Evolutionary conservation across 495 filamentous ascomycete species (phyloP).

Genomic region (Penicillium bialowiezense): DNA sequence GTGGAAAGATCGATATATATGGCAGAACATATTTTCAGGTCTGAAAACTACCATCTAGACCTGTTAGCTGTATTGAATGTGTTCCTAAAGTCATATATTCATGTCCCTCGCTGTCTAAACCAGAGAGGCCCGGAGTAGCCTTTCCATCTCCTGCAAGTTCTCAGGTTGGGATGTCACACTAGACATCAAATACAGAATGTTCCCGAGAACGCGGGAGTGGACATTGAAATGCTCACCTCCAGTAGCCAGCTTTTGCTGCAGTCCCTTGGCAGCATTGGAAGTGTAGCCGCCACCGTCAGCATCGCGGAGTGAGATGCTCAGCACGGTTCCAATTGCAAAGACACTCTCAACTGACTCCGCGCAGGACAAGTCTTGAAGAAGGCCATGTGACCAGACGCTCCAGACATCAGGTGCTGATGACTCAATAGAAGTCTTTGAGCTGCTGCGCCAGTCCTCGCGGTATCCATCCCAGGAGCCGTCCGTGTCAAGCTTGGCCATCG

Average conservation of each 20-base stretch:
- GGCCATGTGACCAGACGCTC: conserved; percentile 64
- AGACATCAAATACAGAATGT: conserved; percentile 76
- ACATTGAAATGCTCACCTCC: conserved; percentile 51
- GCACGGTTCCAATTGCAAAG: conserved; percentile 68
- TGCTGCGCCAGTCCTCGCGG: conserved; percentile 40
- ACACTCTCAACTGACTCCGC: conserved; percentile 55
- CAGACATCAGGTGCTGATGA: conserved; percentile 41
- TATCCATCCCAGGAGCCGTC: conserved; percentile 48
- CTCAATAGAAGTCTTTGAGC: neutral
- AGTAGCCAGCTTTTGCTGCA: conserved; percentile 53
- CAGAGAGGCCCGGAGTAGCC: conserved; percentile 23
- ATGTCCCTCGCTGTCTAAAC: neutral
- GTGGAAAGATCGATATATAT: no score
- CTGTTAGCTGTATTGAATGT: no score
- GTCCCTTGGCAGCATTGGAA: conserved; percentile 57
- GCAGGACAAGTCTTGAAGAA: conserved; percentile 55
- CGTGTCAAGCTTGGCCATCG: conserved; percentile 54
- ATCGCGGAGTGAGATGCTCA: conserved; percentile 60
- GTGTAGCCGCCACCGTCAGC: conserved; percentile 56
- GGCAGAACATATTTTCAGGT: no score
- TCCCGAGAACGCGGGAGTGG: conserved; percentile 71
- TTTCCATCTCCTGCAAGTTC: conserved; percentile 49
- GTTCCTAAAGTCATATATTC: no score
- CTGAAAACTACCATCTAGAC: no score
- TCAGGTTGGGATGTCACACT: conserved; percentile 56